Conservation (phyloP, 129 eudicot species). For the Sambucus nigra region DNA sequence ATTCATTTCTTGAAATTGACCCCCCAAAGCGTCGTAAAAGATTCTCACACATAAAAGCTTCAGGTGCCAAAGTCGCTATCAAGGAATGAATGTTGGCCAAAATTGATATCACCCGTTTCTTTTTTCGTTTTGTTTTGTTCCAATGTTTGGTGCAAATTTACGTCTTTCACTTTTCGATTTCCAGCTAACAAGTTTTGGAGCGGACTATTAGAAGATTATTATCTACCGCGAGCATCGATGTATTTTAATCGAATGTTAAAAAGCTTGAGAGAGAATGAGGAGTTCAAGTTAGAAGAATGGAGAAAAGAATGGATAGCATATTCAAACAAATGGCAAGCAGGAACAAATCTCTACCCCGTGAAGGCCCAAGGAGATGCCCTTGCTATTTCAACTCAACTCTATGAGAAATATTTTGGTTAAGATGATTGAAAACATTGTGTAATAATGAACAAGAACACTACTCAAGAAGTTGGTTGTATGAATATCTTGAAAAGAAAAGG, state of each 20-base stretch:
- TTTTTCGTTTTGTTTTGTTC: too few relatives aligned
- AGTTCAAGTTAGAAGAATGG: slow-evolving; percentile 62
- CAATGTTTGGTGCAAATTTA: not conserved
- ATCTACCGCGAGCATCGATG: slow-evolving; percentile 81
- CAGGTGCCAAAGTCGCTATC: too few relatives aligned
- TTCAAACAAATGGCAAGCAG: slow-evolving; percentile 80
- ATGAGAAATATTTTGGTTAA: slow-evolving; percentile 42
- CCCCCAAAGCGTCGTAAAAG: too few relatives aligned
- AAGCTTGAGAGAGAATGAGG: slow-evolving; percentile 40
- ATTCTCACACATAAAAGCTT: too few relatives aligned
- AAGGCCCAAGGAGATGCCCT: slow-evolving; percentile 71
- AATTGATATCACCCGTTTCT: too few relatives aligned
- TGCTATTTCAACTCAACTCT: slow-evolving; percentile 46
- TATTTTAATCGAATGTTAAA: slow-evolving; percentile 45
- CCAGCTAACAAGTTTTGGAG: slow-evolving; percentile 97
- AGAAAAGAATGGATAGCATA: slow-evolving; percentile 81
- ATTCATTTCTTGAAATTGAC: not conserved
- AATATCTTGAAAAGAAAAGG: too few relatives aligned
- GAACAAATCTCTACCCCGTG: slow-evolving; percentile 52
- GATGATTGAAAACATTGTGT: too few relatives aligned
- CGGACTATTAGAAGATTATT: slow-evolving; percentile 60
- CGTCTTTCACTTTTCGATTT: slow-evolving; percentile 5
- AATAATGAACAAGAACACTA: too few relatives aligned
- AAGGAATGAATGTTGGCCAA: too few relatives aligned
- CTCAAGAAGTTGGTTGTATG: too few relatives aligned